Conservation (phyloP, 2,329 filamentous ascomycete genomes). For the Fusarium goolgardi region DNA sequence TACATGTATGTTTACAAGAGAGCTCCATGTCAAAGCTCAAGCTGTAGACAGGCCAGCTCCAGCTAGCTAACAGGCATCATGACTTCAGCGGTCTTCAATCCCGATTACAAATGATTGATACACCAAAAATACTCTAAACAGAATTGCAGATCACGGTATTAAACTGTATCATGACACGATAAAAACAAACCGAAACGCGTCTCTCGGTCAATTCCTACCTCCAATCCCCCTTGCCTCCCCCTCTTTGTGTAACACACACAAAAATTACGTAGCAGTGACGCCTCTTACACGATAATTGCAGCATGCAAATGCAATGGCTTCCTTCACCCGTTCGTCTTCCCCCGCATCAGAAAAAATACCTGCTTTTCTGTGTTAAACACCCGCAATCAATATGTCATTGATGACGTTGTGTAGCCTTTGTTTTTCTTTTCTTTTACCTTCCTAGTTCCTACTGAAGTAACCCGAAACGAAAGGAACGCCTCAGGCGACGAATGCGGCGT, state of each 20-base stretch:
- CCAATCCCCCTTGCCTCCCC: background rate
- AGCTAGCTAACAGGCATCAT: background rate
- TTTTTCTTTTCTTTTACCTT: slow-evolving; percentile 5
- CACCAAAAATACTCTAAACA: background rate
- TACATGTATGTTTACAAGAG: background rate
- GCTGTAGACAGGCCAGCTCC: background rate
- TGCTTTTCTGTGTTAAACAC: slow-evolving; percentile 31
- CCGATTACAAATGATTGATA: background rate
- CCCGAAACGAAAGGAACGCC: slow-evolving; percentile 12
- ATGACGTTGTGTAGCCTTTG: slow-evolving; percentile 41
- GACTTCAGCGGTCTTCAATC: background rate
- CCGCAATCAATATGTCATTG: slow-evolving; percentile 46
- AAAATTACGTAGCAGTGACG: slow-evolving; percentile 47
- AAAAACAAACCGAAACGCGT: slow-evolving; percentile 18
- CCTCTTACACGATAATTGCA: slow-evolving; percentile 19
- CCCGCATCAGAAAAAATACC: slow-evolving; percentile 39
- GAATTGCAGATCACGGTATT: background rate
- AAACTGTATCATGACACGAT: background rate
- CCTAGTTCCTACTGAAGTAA: background rate
- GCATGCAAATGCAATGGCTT: background rate
- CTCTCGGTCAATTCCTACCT: background rate
- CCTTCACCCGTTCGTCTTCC: slow-evolving; percentile 15
- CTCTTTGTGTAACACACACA: slow-evolving; percentile 4
- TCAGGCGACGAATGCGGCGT: slow-evolving; percentile 32
- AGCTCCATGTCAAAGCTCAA: slow-evolving; percentile 3